These are phyloP conservation scores for Zasmidium angulare DNA, from an alignment of 2,329 filamentous ascomycete species.

Conservation along the genomic window DNA sequence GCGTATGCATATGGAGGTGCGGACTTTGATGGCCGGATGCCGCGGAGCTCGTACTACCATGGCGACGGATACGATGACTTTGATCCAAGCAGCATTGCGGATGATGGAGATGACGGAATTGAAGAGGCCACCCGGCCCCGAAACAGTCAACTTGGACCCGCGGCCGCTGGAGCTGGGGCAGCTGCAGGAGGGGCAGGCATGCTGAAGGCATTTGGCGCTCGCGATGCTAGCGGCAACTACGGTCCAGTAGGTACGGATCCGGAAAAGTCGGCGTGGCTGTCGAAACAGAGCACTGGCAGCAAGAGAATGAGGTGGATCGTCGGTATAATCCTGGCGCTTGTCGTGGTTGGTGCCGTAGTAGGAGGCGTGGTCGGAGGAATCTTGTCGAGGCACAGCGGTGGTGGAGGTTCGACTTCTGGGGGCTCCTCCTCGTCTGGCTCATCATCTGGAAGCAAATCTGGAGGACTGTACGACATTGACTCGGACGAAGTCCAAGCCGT, in stretches of 20 bases:
- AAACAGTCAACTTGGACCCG: conserved; percentile 36
- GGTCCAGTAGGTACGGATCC: conserved; percentile 50
- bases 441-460: conserved; percentile 3
- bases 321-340: conserved; percentile 60
- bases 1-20: conserved; percentile 32
- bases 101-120: conserved; percentile 86
- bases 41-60: conserved; percentile 23
- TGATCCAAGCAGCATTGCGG: conserved; percentile 76
- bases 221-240: conserved; percentile 50
- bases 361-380: conserved; percentile 74
- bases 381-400: conserved; percentile 48
- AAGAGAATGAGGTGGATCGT: conserved; percentile 70
- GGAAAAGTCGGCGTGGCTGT: conserved; percentile 68
- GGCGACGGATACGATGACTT: conserved; percentile 42
- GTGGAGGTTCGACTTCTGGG: conserved; percentile 9
- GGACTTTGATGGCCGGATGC: conserved; percentile 18
- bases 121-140: conserved; percentile 45
- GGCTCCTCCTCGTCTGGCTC: background rate
- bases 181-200: conserved; percentile 45
- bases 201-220: conserved; percentile 29
- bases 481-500: conserved; percentile 78
- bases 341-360: conserved; percentile 70
- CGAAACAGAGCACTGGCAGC: conserved; percentile 59
- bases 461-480: conserved; percentile 65
- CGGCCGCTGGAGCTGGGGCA: conserved; percentile 42